Percentiles rank a stretch among this genome's conserved stretches.
These are phyloP conservation scores for Mycena chlorophos DNA, from an alignment of 768 basidiomycete genomes.

Conservation along the genomic window DNA sequence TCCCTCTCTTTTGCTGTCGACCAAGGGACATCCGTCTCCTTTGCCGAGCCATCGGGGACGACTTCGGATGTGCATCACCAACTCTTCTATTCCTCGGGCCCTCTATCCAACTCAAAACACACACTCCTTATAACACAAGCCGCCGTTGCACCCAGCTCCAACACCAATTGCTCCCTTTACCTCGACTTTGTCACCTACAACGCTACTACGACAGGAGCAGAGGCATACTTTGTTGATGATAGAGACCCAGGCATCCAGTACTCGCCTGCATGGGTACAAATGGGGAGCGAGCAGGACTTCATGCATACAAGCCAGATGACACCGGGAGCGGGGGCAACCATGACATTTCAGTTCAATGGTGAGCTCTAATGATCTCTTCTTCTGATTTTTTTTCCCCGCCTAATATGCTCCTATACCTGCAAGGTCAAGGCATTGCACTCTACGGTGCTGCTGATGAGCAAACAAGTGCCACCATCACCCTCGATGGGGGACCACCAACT, in stretches of 20 bases:
- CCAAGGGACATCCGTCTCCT: not conserved
- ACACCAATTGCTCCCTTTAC: not conserved
- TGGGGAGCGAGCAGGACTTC: constrained; percentile 3
- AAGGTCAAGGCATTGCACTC: constrained; percentile 1
- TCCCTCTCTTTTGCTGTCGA: constrained; percentile 5
- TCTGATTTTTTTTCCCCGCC: not conserved
- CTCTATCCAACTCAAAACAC: constrained; percentile 1
- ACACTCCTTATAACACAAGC: constrained; percentile 13
- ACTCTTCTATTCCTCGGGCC: not conserved
- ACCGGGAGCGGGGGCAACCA: not conserved
- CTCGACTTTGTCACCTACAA: constrained; percentile 15
- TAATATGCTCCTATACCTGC: not conserved
- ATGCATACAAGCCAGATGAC: constrained; percentile 10
- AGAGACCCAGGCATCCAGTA: constrained; percentile 8
- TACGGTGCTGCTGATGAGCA: constrained; percentile 3
- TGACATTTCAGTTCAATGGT: constrained; percentile 7
- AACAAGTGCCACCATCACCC: constrained; percentile 5
- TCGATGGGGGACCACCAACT: constrained; percentile 11
- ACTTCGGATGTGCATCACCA: constrained; percentile 1
- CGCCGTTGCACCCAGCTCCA: not conserved
- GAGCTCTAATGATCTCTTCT: not conserved
- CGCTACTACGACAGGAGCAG: constrained; percentile 2
- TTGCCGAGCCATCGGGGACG: not conserved
- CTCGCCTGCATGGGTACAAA: not conserved
- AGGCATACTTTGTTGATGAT: constrained; percentile 12